Base-by-base conservation (phyloP, 768 basidiomycete genomes). In the Chalciporus pseudorubinellus region DNA sequence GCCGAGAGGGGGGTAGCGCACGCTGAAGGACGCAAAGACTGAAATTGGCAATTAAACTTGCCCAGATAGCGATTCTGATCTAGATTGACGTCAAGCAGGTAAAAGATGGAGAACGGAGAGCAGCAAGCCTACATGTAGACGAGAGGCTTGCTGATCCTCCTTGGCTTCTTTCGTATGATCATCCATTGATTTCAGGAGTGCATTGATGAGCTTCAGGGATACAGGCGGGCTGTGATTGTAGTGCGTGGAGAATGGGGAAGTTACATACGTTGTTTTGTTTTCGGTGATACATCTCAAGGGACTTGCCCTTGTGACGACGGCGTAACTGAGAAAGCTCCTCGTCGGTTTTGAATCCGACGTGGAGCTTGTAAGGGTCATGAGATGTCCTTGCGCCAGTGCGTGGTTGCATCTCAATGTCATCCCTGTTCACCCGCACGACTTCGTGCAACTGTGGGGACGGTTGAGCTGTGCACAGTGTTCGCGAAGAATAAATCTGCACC, bases 111-210 rank as follows among this genome's bases (percentile, higher is more conserved):
- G n/a, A 29, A 8, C 13, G 39, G 20, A 51, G 6, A 29, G 0
- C 28, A 20, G 39, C 26, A 38, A 10, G 69, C 81, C 55, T 61
- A 90, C 90, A 18, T 86, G 77, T 42, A 90, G 59, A 18, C 88
- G 85, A 33, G 79, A 74, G 26, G 77, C 76, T 31, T 85, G 80
- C 64, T 86, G 87, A 28, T 85, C 82, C 12, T 78, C 75, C 53
- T 76, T 79, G 14, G 92, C 93, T 60, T 95, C 91, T 45, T 82
- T 79, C 0, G 92, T 92, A 62, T 94, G 89, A 29, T 87, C 84
- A 31, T 92, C 89, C 82, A 98, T 87, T 1, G 93, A 82, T 69
- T 95, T 97, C 29, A 98, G 78, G 54, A 98, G 71, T n/a, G 82
- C 79, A n/a, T 72, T 65, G 55, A 98, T 95, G 52, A 94, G 85